Evolutionary conservation across 2,329 filamentous ascomycete genomes (phyloP).

Genomic region (Bipolaris zeicola): DNA sequence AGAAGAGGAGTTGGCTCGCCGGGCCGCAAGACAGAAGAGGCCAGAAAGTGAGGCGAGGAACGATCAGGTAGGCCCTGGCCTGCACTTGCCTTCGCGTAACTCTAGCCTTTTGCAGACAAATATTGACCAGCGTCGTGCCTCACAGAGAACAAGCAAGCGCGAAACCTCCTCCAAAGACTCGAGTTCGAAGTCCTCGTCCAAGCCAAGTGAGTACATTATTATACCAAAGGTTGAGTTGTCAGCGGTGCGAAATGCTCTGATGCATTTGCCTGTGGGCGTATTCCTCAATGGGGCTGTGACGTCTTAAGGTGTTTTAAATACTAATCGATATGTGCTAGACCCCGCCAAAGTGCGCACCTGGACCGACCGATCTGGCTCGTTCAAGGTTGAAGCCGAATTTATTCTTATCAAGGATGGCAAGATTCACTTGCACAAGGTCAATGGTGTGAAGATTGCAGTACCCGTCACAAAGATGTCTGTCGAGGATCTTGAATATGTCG

Average conservation of each 20-base stretch:
- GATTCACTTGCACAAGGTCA: conserved; percentile 96
- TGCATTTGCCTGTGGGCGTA: background rate
- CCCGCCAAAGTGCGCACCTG: conserved; percentile 81
- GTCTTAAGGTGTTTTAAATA: background rate
- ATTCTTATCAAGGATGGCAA: conserved; percentile 93
- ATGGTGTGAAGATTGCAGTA: conserved; percentile 97
- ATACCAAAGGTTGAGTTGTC: conserved; percentile 1
- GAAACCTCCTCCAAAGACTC: conserved; percentile 66
- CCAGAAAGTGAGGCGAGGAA: conserved; percentile 57
- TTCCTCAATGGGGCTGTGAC: background rate
- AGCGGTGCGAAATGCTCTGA: background rate
- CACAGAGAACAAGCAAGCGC: conserved; percentile 73
- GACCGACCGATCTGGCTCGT: conserved; percentile 94
- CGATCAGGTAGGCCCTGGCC: conserved; percentile 77
- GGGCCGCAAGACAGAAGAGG: conserved; percentile 71
- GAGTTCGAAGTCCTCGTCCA: conserved; percentile 59
- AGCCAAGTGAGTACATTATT: conserved; percentile 68
- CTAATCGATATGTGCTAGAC: conserved; percentile 56
- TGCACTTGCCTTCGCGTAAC: conserved; percentile 75
- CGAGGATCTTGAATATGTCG: conserved; percentile 93
- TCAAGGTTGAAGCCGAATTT: conserved; percentile 97
- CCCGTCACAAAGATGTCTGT: conserved; percentile 94
- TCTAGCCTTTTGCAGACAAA: conserved; percentile 75
- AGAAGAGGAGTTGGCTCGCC: conserved; percentile 82
- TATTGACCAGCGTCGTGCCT: conserved; percentile 68